Evolutionary conservation across 2,329 filamentous ascomycete genomes (phyloP), one percentile per base, ranked within the genome.

Genomic region (Fusarium hainanense): DNA sequence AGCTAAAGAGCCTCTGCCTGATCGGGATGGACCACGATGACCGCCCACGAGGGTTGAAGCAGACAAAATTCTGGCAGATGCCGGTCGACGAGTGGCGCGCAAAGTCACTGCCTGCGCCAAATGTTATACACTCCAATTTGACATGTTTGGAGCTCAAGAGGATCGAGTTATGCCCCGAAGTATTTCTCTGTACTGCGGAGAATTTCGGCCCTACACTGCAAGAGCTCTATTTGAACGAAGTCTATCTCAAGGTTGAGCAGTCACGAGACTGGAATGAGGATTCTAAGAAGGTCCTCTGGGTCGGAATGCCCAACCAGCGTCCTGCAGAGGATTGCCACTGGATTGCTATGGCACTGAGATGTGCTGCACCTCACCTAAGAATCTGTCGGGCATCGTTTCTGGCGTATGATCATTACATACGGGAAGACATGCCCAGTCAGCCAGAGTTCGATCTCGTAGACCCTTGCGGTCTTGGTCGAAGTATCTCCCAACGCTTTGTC

Each of bases 1-100:
- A 76, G 11, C 79, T 87, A 14, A 77, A 82, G 66, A 85, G 80
- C 46, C 75, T 87, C 20, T 86, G 84, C 61, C 68, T 87, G 18
- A 78, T 84, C 13, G 83, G 84, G n/a, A 77, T 81, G 66, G 81
- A 84, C 60, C 76, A 80, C 20, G 80, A 82, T 25, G 79, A 80
- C 37, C 77, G 77, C 27, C 78, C 77, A 0, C 72, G 77, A 23
- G 75, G 77, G 4, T 56, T 83, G 41, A 82, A 80, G 69, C 77
- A 79, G 59, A 81, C 82, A 18, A 79, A 77, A 47, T 73, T 75
- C 47, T 78, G 76, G 69, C 77, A 82, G 62, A 74, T 77, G 56
- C 74, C 77, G 1, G 56, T 78, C 25, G 77, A 79, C 13, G 80
- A 83, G 40, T 84, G 82, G 82, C 73, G 77, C 20, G 78, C 77